Evolutionary conservation across 2,329 filamentous ascomycete genomes (phyloP).

Genomic region (Clonostachys byssicola): DNA sequence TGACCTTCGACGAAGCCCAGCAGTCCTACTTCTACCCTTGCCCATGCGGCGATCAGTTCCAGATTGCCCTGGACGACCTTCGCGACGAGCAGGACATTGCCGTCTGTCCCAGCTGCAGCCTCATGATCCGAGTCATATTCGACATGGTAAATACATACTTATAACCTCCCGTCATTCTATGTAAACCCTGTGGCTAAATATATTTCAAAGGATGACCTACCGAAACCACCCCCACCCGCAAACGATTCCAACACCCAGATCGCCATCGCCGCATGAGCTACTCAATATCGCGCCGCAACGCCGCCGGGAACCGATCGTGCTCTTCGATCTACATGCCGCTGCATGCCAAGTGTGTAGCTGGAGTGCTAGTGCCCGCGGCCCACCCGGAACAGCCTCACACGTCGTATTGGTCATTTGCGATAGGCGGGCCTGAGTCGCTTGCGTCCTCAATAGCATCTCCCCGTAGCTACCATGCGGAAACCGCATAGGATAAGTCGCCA

Average conservation of each 20-base stretch:
- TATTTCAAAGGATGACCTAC: slow-evolving; percentile 33
- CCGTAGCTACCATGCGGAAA: no score
- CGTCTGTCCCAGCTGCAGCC: slow-evolving; percentile 94
- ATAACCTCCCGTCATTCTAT: neutral
- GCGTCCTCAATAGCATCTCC: no score
- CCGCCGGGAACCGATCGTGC: neutral
- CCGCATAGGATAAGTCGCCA: no score
- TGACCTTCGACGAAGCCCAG: slow-evolving; percentile 79
- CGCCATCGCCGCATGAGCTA: slow-evolving; percentile 24
- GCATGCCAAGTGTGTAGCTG: neutral
- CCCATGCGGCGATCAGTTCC: slow-evolving; percentile 94
- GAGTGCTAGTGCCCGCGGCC: neutral
- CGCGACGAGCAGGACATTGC: slow-evolving; percentile 88
- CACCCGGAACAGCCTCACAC: no score
- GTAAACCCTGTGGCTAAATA: neutral
- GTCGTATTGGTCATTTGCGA: no score
- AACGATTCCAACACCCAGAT: slow-evolving; percentile 25
- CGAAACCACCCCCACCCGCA: slow-evolving; percentile 28
- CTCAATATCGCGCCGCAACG: slow-evolving; percentile 10
- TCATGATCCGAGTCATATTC: slow-evolving; percentile 95
- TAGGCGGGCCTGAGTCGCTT: no score
- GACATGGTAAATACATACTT: slow-evolving; percentile 60
- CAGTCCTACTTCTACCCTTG: slow-evolving; percentile 96
- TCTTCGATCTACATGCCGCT: neutral
- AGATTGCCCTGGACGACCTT: slow-evolving; percentile 81